Evolutionary conservation across 805 yeast species (phyloP).

Genomic region (Starmerella scarabaei): DNA sequence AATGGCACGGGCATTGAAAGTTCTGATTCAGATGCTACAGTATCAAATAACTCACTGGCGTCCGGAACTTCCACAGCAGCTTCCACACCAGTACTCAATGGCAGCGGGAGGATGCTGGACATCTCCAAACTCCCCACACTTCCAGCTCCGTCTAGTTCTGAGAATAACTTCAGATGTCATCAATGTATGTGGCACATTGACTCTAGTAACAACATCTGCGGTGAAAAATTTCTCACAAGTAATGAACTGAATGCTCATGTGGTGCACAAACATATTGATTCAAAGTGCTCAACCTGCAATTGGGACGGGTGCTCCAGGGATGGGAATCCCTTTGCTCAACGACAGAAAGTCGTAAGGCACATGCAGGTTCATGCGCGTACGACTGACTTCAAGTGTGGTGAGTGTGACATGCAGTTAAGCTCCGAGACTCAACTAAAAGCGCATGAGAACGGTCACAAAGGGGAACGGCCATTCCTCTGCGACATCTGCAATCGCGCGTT

Average conservation of each 20-base stretch:
- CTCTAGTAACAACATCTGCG: conserved; percentile 34
- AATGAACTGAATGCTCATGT: conserved; percentile 63
- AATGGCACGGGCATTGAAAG: too few species aligned
- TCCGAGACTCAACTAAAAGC: conserved; percentile 66
- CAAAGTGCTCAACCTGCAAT: conserved; percentile 50
- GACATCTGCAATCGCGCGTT: conserved; percentile 60
- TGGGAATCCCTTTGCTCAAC: conserved; percentile 54
- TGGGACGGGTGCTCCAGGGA: conserved; percentile 69
- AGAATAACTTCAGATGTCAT: not conserved
- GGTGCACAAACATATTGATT: conserved; percentile 52
- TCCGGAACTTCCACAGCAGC: not conserved
- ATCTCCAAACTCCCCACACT: conserved; percentile 11
- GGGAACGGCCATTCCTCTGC: conserved; percentile 78
- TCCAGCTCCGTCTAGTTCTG: not conserved
- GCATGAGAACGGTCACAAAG: conserved; percentile 75
- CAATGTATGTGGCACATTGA: conserved; percentile 14
- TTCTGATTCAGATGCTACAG: not conserved
- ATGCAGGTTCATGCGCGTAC: conserved; percentile 77
- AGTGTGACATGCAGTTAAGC: conserved; percentile 62
- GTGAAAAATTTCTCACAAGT: conserved; percentile 36
- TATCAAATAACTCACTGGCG: too few species aligned
- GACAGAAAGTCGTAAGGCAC: conserved; percentile 79
- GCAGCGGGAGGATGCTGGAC: conserved; percentile 1
- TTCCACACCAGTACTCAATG: not conserved
- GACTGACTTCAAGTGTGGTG: conserved; percentile 60